Conservation (phyloP, 140 eudicot species). For the Cichorium intybus region DNA sequence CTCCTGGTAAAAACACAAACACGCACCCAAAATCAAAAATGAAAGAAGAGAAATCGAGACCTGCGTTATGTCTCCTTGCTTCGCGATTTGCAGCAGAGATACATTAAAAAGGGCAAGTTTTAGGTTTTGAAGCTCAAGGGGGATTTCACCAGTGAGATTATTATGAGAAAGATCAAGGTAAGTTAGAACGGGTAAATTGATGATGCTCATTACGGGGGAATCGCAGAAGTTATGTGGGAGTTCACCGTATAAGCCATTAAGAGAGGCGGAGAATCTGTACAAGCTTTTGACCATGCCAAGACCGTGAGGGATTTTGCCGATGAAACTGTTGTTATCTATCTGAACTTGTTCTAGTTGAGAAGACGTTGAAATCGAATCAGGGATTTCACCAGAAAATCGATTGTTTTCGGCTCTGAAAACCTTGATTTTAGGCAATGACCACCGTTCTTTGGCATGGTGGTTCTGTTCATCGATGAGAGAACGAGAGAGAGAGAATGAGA, state of each 20-base stretch:
- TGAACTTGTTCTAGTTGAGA: slow-evolving; percentile 86
- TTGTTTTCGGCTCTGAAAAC: slow-evolving; percentile 90
- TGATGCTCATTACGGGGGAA: slow-evolving; percentile 87
- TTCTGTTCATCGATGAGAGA: too few species aligned
- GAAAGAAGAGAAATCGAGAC: too few species aligned
- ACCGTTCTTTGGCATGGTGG: too few species aligned
- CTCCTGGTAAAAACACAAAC: too few species aligned
- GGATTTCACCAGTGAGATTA: slow-evolving; percentile 82
- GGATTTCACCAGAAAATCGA: slow-evolving; percentile 70
- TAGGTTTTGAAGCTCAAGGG: slow-evolving; percentile 74
- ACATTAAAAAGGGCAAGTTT: slow-evolving; percentile 94
- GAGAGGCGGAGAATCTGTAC: slow-evolving; percentile 86
- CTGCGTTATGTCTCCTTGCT: too few species aligned
- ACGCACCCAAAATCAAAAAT: too few species aligned
- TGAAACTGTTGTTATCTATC: slow-evolving; percentile 88
- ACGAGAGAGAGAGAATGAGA: too few species aligned
- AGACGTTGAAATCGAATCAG: slow-evolving; percentile 69
- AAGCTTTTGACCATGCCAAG: slow-evolving; percentile 67
- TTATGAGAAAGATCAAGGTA: slow-evolving; percentile 89
- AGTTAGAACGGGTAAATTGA: slow-evolving; percentile 79
- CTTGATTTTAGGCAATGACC: slow-evolving; percentile 88
- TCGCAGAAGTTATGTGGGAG: slow-evolving; percentile 82
- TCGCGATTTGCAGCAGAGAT: too few species aligned
- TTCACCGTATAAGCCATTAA: slow-evolving; percentile 71
- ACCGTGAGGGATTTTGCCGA: slow-evolving; percentile 64